Conservation (phyloP, 2,329 filamentous ascomycete genomes). For the Dactylonectria macrodidyma region DNA sequence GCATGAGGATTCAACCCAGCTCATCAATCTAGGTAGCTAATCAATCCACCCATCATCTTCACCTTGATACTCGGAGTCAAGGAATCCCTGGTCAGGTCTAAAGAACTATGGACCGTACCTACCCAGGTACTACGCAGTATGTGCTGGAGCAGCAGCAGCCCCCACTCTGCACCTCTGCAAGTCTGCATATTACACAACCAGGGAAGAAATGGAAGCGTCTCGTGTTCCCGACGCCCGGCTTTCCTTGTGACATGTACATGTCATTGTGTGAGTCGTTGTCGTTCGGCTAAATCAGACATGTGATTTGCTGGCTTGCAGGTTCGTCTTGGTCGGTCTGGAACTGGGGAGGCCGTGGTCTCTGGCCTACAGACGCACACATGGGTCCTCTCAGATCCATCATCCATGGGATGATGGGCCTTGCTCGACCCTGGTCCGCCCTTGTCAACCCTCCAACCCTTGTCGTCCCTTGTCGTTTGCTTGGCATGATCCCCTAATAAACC, state of each 20-base stretch:
- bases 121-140: too few species aligned
- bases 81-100: background rate
- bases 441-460: background rate
- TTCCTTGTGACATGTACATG: background rate
- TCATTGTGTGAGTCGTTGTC: background rate
- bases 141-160: background rate
- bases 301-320: background rate
- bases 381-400: background rate
- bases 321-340: background rate
- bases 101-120: too few species aligned
- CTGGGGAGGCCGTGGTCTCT: too few species aligned
- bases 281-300: conserved; percentile 3
- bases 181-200: background rate
- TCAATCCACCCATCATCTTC: background rate
- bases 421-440: background rate
- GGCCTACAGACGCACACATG: too few species aligned
- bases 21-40: too few species aligned
- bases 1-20: background rate
- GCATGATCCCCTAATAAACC: conserved; percentile 7
- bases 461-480: conserved; percentile 5
- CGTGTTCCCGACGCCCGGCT: background rate
- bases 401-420: background rate
- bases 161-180: background rate
- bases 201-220: conserved; percentile 1
- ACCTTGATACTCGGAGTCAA: background rate